Evolutionary conservation across 306 rosid species (phyloP), one percentile per base, ranked within the genome.

Genomic region (Gillenia trifoliata): DNA sequence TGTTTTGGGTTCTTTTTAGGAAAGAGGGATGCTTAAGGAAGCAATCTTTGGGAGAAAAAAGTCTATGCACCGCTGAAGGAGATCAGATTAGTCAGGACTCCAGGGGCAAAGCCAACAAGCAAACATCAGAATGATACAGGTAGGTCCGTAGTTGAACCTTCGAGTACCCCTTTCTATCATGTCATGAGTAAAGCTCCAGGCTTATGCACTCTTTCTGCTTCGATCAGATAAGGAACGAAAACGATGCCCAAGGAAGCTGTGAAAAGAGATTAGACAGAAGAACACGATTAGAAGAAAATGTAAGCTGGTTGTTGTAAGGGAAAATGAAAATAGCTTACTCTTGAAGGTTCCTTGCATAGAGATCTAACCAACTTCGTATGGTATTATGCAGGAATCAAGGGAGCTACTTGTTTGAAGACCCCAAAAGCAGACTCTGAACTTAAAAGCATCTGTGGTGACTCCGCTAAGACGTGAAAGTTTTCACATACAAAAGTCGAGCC

Each of bases 21-120:
- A 94, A 87, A 91, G 97, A 79, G 80, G 88, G 41, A 88, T 94
- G 79, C 91, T 91, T 13, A 91, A 91, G 83, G 98, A 94, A 87
- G 90, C 98, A 63, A 88, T 80, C 75, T 26, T 82, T n/a, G n/a
- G 83, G 96, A 87, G 87, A 93, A 86, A 80, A 89, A 86, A 34
- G 66, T 52, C 40, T 64, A 75, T 36, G 52, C 87, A 28, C 89
- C 90, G 19, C 77, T 82, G 68, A 82, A 81, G 73, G 96, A 88
- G 73, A 80, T 84, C 63, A 49, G 62, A 59, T 80, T 79, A 60
- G 83, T 72, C 30, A 61, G 59, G 67, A 73, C 74, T 26, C 82
- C 74, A 40, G 74, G 74, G 55, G 76, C 69, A 74, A 88, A 80
- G 63, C 61, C 79, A 38, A 72, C 57, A 50, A 75, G 80, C 68